Percentiles rank a stretch among this genome's conserved stretches.
phyloP scores from a whole-genome alignment of 192 early-diverging fungal genomes.

The Coemansia sp. region DNA sequence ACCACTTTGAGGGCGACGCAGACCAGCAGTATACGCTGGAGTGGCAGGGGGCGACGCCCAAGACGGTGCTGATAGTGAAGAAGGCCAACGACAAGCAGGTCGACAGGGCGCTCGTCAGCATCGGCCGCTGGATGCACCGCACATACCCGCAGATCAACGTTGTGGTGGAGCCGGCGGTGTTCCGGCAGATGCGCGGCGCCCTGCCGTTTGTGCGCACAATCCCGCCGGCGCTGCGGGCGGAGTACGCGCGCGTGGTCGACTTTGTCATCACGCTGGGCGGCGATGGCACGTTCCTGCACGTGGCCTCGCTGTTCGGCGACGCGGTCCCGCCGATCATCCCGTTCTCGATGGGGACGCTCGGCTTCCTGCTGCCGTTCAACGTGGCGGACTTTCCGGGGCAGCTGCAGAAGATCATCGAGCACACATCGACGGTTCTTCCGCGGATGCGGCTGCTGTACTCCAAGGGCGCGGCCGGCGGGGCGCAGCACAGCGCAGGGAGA shows the following conservation, averaged over 20 bases:
- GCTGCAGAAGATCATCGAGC: conserved; percentile 65
- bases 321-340: conserved; percentile 86
- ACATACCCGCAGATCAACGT: conserved; percentile 70
- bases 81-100: conserved; percentile 75
- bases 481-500: conserved; percentile 42
- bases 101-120: conserved; percentile 65
- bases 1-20: conserved; percentile 14
- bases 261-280: conserved; percentile 92
- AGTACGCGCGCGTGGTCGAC: conserved; percentile 74
- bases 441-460: conserved; percentile 80
- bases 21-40: conserved; percentile 36
- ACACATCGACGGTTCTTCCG: conserved; percentile 66
- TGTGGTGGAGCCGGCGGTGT: conserved; percentile 69
- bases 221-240: conserved; percentile 44
- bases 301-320: conserved; percentile 76
- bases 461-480: conserved; percentile 59
- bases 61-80: conserved; percentile 77
- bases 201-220: conserved; percentile 32
- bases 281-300: conserved; percentile 90
- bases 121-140: conserved; percentile 70
- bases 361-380: conserved; percentile 88
- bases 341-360: conserved; percentile 90
- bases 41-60: conserved; percentile 57
- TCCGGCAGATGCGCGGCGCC: conserved; percentile 53
- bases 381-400: conserved; percentile 65